Evolutionary conservation across 768 basidiomycete genomes (phyloP).

Genomic region (Boletus reticulatus): DNA sequence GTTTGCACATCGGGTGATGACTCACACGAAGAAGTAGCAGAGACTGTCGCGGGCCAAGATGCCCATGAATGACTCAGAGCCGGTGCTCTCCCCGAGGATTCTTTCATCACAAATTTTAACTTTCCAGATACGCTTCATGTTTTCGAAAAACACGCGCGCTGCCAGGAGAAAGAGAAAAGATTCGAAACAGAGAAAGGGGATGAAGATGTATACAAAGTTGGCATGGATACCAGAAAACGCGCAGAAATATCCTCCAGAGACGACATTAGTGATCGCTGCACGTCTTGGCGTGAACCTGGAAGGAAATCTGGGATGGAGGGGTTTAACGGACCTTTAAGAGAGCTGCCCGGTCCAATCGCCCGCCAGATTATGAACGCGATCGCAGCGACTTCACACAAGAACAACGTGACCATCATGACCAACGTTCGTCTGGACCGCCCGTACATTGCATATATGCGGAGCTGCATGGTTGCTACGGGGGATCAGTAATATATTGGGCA

Average conservation of each 20-base stretch:
- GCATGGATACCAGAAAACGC: slow-evolving; percentile 21
- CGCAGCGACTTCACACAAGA: slow-evolving; percentile 23
- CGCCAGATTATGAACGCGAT: slow-evolving; percentile 27
- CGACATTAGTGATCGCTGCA: slow-evolving; percentile 7
- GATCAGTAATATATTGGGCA: slow-evolving; percentile 1
- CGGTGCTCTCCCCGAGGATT: slow-evolving; percentile 1
- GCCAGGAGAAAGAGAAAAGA: slow-evolving; percentile 24
- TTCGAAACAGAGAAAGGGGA: slow-evolving; percentile 32
- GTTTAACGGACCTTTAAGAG: slow-evolving; percentile 18
- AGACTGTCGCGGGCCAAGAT: slow-evolving; percentile 30
- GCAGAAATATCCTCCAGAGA: slow-evolving; percentile 15
- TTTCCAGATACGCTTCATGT: slow-evolving; percentile 2
- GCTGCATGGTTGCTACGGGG: slow-evolving; percentile 28
- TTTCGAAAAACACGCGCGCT: slow-evolving; percentile 13
- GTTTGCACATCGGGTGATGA: not conserved
- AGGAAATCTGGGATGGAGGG: not conserved
- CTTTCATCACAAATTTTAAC: not conserved
- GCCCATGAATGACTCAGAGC: slow-evolving; percentile 15
- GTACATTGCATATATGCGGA: slow-evolving; percentile 35
- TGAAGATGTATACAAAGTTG: slow-evolving; percentile 27
- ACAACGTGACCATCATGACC: slow-evolving; percentile 13
- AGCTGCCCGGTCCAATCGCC: slow-evolving; percentile 24
- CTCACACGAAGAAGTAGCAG: slow-evolving; percentile 33
- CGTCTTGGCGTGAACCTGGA: not conserved
- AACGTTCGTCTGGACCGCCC: slow-evolving; percentile 22